phyloP scores from a whole-genome alignment of 2,329 filamentous ascomycete genomes.

The Xylariomycetidae sp. region DNA sequence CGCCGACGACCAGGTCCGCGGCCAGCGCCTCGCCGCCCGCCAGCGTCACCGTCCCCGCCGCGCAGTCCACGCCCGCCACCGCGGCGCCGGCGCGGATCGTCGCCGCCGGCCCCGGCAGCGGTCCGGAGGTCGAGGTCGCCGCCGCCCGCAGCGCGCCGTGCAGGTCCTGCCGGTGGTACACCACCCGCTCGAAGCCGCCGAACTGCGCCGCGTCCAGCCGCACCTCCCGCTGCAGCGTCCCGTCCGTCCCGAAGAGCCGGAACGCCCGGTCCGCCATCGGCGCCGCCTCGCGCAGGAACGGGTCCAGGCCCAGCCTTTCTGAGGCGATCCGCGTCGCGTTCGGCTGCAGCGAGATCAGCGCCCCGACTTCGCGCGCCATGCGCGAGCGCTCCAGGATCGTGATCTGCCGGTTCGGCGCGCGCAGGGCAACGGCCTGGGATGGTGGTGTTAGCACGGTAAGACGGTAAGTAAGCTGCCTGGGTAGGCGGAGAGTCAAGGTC shows the following conservation, averaged over 20 bases:
- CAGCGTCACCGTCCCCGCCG: slow-evolving; percentile 27
- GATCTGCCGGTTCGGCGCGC: slow-evolving; percentile 19
- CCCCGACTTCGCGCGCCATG: slow-evolving; percentile 31
- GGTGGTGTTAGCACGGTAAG: background rate
- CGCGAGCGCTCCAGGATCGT: slow-evolving; percentile 19
- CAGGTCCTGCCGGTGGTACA: slow-evolving; percentile 36
- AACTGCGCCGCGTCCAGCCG: slow-evolving; percentile 19
- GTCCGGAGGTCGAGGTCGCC: slow-evolving; percentile 3
- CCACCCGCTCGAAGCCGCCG: slow-evolving; percentile 33
- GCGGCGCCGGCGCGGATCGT: slow-evolving; percentile 19
- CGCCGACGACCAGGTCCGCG: slow-evolving; percentile 30
- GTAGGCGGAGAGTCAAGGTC: too few species aligned
- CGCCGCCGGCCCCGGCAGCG: slow-evolving; percentile 18
- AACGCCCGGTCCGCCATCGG: slow-evolving; percentile 31
- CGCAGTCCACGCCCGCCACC: slow-evolving; percentile 34
- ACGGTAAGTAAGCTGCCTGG: background rate
- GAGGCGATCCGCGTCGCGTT: slow-evolving; percentile 32
- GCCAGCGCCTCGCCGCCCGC: slow-evolving; percentile 23
- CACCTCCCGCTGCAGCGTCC: slow-evolving; percentile 25
- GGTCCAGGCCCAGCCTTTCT: slow-evolving; percentile 22
- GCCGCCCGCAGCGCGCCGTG: slow-evolving; percentile 26
- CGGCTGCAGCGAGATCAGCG: slow-evolving; percentile 35
- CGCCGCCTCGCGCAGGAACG: slow-evolving; percentile 21
- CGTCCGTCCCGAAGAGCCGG: slow-evolving; percentile 21
- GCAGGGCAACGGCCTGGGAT: slow-evolving; percentile 30